Evolutionary conservation across 1,284 basidiomycete species (phyloP), one percentile per base, ranked within the genome.

Genomic region (Hemileia vastatrix): DNA sequence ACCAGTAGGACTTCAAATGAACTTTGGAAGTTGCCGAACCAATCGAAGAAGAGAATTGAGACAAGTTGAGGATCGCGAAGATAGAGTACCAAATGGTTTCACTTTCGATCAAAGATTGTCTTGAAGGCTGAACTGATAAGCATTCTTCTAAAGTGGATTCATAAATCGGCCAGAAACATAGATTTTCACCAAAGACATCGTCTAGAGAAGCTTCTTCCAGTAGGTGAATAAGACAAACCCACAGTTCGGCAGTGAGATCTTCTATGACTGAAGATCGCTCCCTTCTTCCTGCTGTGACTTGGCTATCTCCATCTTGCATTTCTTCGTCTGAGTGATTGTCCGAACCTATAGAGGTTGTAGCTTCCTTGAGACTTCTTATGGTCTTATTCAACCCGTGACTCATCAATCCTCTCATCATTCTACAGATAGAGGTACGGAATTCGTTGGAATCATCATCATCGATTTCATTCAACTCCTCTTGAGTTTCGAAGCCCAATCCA

Each of bases 191-290:
- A 68, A 4, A 64, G 54, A 4, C 74, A 52, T 44, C 47, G 44
- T 45, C 5, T 15, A 44, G 50, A 11, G 54, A 3, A 47, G 44
- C 1, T 56, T 64, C 49, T 48, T 63, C 40, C 1, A 75, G 61
- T 1, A 85, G 68, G 69, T 90, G 84, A 36, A 90, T 79, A 15
- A 90, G 69, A 47, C 82, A 83, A 43, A 92, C 79, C 92, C 91
- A 95, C 8, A 87, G 71, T 67, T 88, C 85, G 0, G 84, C 81
- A 0, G 81, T 77, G 23, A 77, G 77, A 73, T 81, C 78, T 45
- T 77, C 75, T 19, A 82, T 72, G 23, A 18, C 3, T n/a, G n/a
- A n/a, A n/a, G n/a, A n/a, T n/a, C n/a, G n/a, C n/a, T 31, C n/a
- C 36, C 13, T 49, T 48, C 3, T 57, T 54, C 18, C 15, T 36